Base-by-base conservation (phyloP, 371 early-diverging fungal genomes). In the Blyttiomyces sp. region DNA sequence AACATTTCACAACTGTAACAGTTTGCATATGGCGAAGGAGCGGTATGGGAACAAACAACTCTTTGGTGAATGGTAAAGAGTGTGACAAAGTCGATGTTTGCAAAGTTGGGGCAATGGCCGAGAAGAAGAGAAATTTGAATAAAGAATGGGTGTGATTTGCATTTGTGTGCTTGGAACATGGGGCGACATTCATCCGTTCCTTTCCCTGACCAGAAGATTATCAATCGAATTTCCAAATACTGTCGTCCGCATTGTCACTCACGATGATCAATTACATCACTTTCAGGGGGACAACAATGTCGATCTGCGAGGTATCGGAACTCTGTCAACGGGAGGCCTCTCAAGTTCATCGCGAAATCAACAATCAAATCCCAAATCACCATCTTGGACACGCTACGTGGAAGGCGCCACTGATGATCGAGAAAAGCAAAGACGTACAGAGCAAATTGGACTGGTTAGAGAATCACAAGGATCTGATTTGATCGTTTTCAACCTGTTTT, bases 401-500 rank as follows among this genome's bases (percentile, higher is more conserved):
- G 3, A 1, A 19, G 42, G 42, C 21, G 54, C 21, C 33, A 23
- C 13, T 13, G 21, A 9, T n/a, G 13, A 24, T 16, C 21, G 42
- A 21, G 24, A 54, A 35, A 23, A 27, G 11, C 9, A 51, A 11
- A 23, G 51, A 27, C n/a, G 21, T 17, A 11, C 23, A 9, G 23
- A 46, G 48, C 9, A 23, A 11, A 13, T 16, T 11, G 23, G 9
- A 11, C 9, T 46, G 48, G 5, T 51, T 33, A 51, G 32, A 11
- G 13, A n/a, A 11, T 5, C 17, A 17, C 23, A 51, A 13, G 17
- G 48, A 9, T 11, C 9, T 11, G 11, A 9, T 13, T 16, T 46
- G 42, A 31, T 54, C 24, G 42, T 54, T 16, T 21, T 54, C 54
- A 33, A 24, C 16, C 54, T 54, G 42, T 54, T 54, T 33, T 54